Evolutionary conservation across 768 basidiomycete genomes (phyloP).

Genomic region (Russula emetica): DNA sequence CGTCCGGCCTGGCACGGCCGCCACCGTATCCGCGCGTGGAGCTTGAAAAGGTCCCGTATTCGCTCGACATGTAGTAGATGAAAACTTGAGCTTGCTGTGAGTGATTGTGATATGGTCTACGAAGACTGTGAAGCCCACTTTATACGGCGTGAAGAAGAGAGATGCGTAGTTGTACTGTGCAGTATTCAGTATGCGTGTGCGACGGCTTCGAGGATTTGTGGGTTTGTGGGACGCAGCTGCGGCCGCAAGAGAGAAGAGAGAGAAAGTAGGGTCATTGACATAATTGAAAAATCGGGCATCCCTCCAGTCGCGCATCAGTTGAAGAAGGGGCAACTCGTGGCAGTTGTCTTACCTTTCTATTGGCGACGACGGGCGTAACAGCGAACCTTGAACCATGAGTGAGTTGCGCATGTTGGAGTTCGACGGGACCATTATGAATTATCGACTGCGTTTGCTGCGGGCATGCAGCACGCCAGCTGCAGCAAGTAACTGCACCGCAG

Average conservation of each 20-base stretch:
- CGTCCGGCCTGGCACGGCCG: not conserved
- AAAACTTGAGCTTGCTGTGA: not conserved
- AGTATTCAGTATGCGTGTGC: not conserved
- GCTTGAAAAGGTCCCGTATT: not conserved
- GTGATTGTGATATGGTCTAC: not conserved
- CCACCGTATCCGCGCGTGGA: not conserved
- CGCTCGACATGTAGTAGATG: not conserved
- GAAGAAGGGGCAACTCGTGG: not conserved
- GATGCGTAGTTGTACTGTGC: slow-evolving; percentile 7
- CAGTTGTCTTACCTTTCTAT: not conserved
- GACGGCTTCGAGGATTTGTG: not conserved
- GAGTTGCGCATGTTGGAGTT: not conserved
- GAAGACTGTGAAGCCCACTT: not conserved
- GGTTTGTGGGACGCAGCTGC: not conserved
- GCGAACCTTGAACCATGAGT: not conserved
- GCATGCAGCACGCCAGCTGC: not conserved
- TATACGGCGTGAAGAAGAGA: not conserved
- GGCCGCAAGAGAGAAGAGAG: slow-evolving; percentile 10
- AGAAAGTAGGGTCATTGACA: not conserved
- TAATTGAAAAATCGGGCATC: too few species aligned
- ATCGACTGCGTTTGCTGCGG: slow-evolving; percentile 2
- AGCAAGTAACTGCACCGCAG: not conserved
- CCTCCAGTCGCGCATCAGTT: not conserved
- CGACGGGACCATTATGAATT: not conserved
- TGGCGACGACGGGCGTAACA: not conserved